Evolutionary conservation across 177 flowering plant species (phyloP), one percentile per base, ranked within the genome.

Genomic region (Vitis hybrid): DNA sequence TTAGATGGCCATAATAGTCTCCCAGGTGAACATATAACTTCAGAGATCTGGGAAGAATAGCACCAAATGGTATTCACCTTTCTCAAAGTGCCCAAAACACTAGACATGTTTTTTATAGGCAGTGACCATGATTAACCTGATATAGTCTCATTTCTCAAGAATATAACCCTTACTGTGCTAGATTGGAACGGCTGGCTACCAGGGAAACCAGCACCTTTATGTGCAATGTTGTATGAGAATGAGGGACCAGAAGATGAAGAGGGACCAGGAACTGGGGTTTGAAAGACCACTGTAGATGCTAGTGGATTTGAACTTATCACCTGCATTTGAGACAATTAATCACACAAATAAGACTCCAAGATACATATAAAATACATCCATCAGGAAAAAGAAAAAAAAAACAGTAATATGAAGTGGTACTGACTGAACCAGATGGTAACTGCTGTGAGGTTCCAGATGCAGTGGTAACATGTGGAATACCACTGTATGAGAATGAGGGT

Each of bases 201-300:
- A 52, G 66, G 45, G 45, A 78, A 73, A 60, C 70, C 76, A 65
- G 62, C 67, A 56, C 68, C 74, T 62, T 72, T 67, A 52, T 80
- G 75, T 31, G 81, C 55, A 16, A 75, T 55, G 62, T 75, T 78
- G 71, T 82, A 83, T 12, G 87, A 78, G 66, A 81, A 80, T 52
- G 78, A 81, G 2, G 86, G 70, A 39, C 77, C 73, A 65, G 75
- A 51, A 62, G 71, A 67, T 52, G 80, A 59, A 51, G 84, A 59
- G 52, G 57, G 69, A 10, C 76, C 76, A 67, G 80, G 76, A 63
- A 57, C 75, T 31, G 75, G 81, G 45, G 82, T 85, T 57, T 82
- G 82, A 55, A 69, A 59, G 33, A 68, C 66, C 19, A 66, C 67
- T 56, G 71, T 51, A 66, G 82, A 71, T 1, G 65, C 70, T 9